Conservation (phyloP, 352 stramenopile genomes). For the Aphanomyces invadans region DNA sequence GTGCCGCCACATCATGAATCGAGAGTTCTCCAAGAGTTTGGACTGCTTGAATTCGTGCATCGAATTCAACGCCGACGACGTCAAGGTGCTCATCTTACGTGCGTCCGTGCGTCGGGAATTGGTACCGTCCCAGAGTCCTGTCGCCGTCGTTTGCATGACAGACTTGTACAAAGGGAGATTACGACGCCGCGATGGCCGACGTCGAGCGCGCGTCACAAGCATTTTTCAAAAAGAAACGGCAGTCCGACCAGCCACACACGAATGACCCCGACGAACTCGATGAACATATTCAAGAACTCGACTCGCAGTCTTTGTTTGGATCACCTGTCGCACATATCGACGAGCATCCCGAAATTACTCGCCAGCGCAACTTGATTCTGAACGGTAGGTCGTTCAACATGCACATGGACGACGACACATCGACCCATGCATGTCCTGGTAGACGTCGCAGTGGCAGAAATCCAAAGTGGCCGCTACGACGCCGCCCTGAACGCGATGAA, state of each 20-base stretch:
- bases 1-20: slow-evolving; percentile 42
- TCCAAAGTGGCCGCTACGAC: slow-evolving; percentile 33
- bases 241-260: background rate
- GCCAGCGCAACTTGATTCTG: slow-evolving; percentile 64
- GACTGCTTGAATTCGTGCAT: slow-evolving; percentile 54
- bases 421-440: no score
- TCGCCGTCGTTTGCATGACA: background rate
- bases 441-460: slow-evolving; percentile 11
- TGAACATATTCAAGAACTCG: slow-evolving; percentile 16
- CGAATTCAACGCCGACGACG: slow-evolving; percentile 59
- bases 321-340: slow-evolving; percentile 12
- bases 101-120: slow-evolving; percentile 58
- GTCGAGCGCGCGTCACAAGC: slow-evolving; percentile 15
- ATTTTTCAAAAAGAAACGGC: slow-evolving; percentile 15
- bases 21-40: slow-evolving; percentile 47
- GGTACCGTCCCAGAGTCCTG: background rate
- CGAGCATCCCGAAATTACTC: slow-evolving; percentile 55
- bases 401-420: slow-evolving; percentile 26
- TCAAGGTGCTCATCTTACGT: slow-evolving; percentile 58
- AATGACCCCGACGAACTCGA: slow-evolving; percentile 28
- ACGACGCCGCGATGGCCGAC: slow-evolving; percentile 15
- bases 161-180: background rate
- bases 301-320: slow-evolving; percentile 20
- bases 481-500: slow-evolving; percentile 75
- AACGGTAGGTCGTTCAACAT: slow-evolving; percentile 47